These are phyloP conservation scores for Picochlorum sp. DNA, from an alignment of 139 green algal species.

Conservation along the genomic window DNA sequence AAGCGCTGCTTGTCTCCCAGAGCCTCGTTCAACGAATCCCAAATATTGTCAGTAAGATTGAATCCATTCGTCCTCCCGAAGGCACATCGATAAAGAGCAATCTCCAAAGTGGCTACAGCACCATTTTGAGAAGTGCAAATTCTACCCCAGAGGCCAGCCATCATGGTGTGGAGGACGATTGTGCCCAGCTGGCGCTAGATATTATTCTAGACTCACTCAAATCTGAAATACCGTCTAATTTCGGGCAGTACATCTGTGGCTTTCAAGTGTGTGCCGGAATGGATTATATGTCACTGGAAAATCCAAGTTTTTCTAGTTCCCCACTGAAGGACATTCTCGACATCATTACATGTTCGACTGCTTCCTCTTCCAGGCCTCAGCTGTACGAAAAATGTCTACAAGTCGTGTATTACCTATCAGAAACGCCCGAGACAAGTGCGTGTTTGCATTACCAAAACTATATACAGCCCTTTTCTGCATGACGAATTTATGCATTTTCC, in stretches of 20 bases:
- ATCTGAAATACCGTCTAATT: conserved; percentile 30
- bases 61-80: neutral
- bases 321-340: conserved; percentile 48
- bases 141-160: neutral
- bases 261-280: conserved; percentile 50
- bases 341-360: conserved; percentile 6
- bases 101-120: neutral
- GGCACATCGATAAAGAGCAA: neutral
- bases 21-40: neutral
- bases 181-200: conserved; percentile 25
- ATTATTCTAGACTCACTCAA: conserved; percentile 25
- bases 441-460: neutral
- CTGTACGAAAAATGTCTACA: conserved; percentile 54
- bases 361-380: conserved; percentile 14
- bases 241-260: conserved; percentile 70
- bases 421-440: conserved; percentile 14
- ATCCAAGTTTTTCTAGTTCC: conserved; percentile 21
- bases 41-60: conserved; percentile 1
- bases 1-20: conserved; percentile 1
- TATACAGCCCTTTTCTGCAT: neutral
- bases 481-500: no score
- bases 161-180: conserved; percentile 3
- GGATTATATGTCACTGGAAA: neutral
- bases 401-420: conserved; percentile 45
- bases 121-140: neutral